These are phyloP conservation scores for Naematelia encephala DNA, from an alignment of 768 basidiomycete genomes.

Conservation along the genomic window DNA sequence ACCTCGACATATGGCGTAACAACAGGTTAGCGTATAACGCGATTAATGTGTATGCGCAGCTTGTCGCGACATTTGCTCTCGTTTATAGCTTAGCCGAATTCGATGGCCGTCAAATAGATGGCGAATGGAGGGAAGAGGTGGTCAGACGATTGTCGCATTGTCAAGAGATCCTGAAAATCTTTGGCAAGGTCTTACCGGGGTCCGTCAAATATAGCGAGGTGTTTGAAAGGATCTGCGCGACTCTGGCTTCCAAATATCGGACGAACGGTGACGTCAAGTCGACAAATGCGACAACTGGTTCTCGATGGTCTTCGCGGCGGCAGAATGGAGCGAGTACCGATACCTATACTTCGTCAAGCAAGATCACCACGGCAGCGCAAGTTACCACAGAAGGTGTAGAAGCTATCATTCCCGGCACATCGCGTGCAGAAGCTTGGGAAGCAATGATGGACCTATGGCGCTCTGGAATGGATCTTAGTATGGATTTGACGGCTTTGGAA, in stretches of 20 bases:
- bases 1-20: constrained; percentile 1
- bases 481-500: constrained; percentile 13
- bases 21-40: neutral
- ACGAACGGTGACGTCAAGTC: too few relatives aligned
- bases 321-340: neutral
- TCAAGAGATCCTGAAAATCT: constrained; percentile 18
- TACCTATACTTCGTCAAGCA: neutral
- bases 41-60: neutral
- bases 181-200: constrained; percentile 20
- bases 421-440: constrained; percentile 15
- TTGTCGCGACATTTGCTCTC: neutral
- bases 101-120: neutral
- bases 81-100: neutral
- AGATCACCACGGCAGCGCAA: neutral
- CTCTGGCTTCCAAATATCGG: constrained; percentile 1
- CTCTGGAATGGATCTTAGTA: constrained; percentile 21
- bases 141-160: constrained; percentile 11
- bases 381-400: neutral
- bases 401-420: neutral
- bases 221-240: constrained; percentile 13
- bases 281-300: too few relatives aligned
- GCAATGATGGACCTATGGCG: constrained; percentile 28
- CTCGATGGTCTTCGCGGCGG: too few relatives aligned
- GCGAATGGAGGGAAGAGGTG: constrained; percentile 16
- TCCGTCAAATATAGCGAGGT: constrained; percentile 22